Conservation (phyloP, 495 filamentous ascomycete species). For the Penicillium parvum region DNA sequence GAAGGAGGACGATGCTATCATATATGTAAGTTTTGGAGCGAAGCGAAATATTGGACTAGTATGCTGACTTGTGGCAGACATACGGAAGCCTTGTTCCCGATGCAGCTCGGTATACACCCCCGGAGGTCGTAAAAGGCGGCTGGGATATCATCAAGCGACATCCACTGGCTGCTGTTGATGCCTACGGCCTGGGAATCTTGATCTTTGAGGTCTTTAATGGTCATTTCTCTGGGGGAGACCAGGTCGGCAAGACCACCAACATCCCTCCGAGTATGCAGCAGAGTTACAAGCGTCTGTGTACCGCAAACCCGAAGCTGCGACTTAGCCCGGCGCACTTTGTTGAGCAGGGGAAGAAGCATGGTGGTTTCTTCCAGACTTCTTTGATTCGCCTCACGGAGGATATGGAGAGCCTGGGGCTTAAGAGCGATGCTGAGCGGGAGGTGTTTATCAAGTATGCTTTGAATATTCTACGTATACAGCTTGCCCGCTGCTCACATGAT, state of each 20-base stretch:
- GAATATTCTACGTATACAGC: not conserved
- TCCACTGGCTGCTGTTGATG: constrained; percentile 75
- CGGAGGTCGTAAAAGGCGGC: constrained; percentile 78
- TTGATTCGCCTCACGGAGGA: constrained; percentile 88
- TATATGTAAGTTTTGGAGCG: constrained; percentile 61
- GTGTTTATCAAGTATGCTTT: constrained; percentile 70
- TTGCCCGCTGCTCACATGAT: not conserved
- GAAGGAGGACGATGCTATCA: constrained; percentile 89
- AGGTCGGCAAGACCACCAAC: constrained; percentile 77
- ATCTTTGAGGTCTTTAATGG: constrained; percentile 93
- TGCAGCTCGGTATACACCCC: constrained; percentile 72
- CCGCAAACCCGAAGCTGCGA: constrained; percentile 83
- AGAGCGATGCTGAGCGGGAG: constrained; percentile 76
- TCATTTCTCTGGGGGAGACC: constrained; percentile 61
- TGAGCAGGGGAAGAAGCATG: constrained; percentile 77
- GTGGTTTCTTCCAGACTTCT: constrained; percentile 87
- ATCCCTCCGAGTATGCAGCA: constrained; percentile 84
- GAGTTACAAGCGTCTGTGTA: constrained; percentile 81
- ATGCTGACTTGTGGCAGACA: constrained; percentile 46
- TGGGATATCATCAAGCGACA: constrained; percentile 86
- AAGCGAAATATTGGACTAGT: not conserved
- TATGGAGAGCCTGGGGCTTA: constrained; percentile 86
- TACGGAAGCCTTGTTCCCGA: constrained; percentile 86
- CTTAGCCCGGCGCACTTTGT: constrained; percentile 81
- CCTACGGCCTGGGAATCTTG: constrained; percentile 79